Base-by-base conservation (phyloP, 495 filamentous ascomycete species). In the Penicillium cataractarum region DNA sequence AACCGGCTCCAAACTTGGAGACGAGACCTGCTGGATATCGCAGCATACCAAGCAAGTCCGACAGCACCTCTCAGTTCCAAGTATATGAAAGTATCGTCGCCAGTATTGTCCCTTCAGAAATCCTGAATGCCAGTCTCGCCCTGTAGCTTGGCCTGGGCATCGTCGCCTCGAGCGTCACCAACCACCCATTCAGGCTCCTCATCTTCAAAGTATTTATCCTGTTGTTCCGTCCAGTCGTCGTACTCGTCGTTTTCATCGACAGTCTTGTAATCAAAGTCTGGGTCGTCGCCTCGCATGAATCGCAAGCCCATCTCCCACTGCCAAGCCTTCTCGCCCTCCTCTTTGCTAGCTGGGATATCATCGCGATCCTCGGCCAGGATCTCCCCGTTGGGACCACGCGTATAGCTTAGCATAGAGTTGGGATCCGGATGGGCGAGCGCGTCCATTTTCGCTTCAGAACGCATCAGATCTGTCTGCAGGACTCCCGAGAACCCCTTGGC, bases 121-220 rank as follows among this genome's bases (percentile, higher is more conserved):
- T 96, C 92, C 70, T 94, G 90, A 37, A 94, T 78, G 1, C 92
- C 92, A 21, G 91, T 94, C 75, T 94, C 86, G 4, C 91, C 90
- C 27, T 74, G 76, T 19, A 90, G 66, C 24, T 69, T 69, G 12
- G 73, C 65, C 40, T 56, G 68, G 22, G 68, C 40, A 55, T 74
- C 74, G 4, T 71, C 79, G 19, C 76, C 77, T n/a, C 74, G 72
- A 13, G 68, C 66, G 46, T 74, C 79, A 37, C 82, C 86, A 56
- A 80, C 74, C 9, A 83, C 68, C 85, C 86, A 91, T 33, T 78
- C 80, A 1, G 89, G 85, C 53, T 90, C 87, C 75, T 93, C 89
- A n/a, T 86, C 86, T 22, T 90, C 89, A 70, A 94, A 91, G 77
- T 89, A 95, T 49, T 80, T 78, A 37, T 94, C 90, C 54, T 88